These are phyloP conservation scores for Pisolithus microcarpus DNA, from an alignment of 768 basidiomycete genomes.

Conservation along the genomic window DNA sequence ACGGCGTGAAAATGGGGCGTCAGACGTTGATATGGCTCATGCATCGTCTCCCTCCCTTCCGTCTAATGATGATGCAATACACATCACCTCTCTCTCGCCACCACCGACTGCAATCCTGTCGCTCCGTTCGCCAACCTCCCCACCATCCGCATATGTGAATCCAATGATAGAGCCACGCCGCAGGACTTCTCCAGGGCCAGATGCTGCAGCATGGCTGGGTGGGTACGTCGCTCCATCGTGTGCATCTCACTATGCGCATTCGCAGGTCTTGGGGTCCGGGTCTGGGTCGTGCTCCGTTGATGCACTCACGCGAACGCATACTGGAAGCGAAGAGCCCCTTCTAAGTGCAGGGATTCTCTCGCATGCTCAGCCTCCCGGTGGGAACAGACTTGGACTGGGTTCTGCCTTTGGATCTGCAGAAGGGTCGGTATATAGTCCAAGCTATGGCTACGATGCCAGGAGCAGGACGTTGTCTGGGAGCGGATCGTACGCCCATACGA, in stretches of 20 bases:
- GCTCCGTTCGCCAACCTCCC: slow-evolving; percentile 12
- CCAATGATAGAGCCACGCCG: slow-evolving; percentile 6
- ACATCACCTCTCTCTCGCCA: slow-evolving; percentile 19
- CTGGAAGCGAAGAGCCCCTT: slow-evolving; percentile 26
- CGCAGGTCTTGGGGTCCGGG: slow-evolving; percentile 23
- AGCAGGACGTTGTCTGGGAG: slow-evolving; percentile 15
- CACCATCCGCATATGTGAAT: slow-evolving; percentile 20
- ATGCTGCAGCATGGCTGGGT: slow-evolving; percentile 18
- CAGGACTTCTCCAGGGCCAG: slow-evolving; percentile 23
- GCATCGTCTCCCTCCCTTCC: slow-evolving; percentile 19
- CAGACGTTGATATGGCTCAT: slow-evolving; percentile 6
- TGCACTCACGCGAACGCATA: slow-evolving; percentile 21
- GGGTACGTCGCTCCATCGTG: slow-evolving; percentile 21
- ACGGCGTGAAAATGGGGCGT: slow-evolving; percentile 5
- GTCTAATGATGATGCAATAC: slow-evolving; percentile 9
- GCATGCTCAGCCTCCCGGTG: slow-evolving; percentile 7
- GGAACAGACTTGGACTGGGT: slow-evolving; percentile 15
- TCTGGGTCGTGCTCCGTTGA: slow-evolving; percentile 21
- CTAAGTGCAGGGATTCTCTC: slow-evolving; percentile 12
- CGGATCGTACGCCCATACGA: slow-evolving; percentile 17
- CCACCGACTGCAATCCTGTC: slow-evolving; percentile 12
- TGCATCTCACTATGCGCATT: slow-evolving; percentile 21
- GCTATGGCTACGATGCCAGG: neutral
- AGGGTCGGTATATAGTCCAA: slow-evolving; percentile 15
- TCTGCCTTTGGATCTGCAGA: slow-evolving; percentile 26